Percentiles rank a stretch among this genome's conserved stretches.
These are phyloP conservation scores for Rubus parviflorus DNA, from an alignment of 306 rosid genomes.

Conservation along the genomic window DNA sequence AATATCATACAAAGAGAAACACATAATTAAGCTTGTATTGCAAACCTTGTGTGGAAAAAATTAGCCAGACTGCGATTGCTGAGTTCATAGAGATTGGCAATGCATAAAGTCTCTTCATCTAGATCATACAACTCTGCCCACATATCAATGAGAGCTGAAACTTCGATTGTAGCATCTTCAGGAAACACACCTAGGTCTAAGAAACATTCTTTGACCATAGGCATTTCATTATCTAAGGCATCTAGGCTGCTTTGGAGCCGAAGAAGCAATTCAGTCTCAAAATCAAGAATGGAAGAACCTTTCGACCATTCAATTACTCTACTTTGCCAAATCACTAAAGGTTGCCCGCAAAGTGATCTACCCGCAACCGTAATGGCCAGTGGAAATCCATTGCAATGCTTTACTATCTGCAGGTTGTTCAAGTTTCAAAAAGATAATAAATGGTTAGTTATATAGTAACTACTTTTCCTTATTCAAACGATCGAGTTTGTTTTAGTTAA, in stretches of 20 bases:
- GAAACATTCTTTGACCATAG: conserved; percentile 45
- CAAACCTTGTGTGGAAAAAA: background rate
- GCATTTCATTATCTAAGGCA: conserved; percentile 18
- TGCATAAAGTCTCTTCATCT: conserved; percentile 36
- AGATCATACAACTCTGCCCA: conserved; percentile 46
- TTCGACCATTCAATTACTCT: conserved; percentile 17
- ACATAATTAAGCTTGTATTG: too few species aligned
- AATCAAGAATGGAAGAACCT: conserved; percentile 32
- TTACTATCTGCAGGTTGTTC: conserved; percentile 45
- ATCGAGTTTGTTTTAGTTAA: too few species aligned
- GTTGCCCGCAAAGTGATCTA: conserved; percentile 31
- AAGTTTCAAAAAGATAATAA: background rate
- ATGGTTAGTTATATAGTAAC: too few species aligned
- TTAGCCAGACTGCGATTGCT: conserved; percentile 34
- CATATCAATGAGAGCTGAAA: conserved; percentile 52
- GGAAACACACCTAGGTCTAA: conserved; percentile 60
- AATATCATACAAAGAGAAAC: too few species aligned
- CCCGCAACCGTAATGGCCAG: conserved; percentile 42
- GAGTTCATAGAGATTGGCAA: conserved; percentile 38
- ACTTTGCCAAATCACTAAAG: conserved; percentile 24
- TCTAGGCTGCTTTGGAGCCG: conserved; percentile 44
- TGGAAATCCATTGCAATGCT: conserved; percentile 47
- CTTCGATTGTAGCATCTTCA: conserved; percentile 52
- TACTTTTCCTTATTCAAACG: too few species aligned
- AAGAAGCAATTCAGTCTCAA: conserved; percentile 16